phyloP scores from a whole-genome alignment of 495 filamentous ascomycete genomes.

The Penicillium angulare region DNA sequence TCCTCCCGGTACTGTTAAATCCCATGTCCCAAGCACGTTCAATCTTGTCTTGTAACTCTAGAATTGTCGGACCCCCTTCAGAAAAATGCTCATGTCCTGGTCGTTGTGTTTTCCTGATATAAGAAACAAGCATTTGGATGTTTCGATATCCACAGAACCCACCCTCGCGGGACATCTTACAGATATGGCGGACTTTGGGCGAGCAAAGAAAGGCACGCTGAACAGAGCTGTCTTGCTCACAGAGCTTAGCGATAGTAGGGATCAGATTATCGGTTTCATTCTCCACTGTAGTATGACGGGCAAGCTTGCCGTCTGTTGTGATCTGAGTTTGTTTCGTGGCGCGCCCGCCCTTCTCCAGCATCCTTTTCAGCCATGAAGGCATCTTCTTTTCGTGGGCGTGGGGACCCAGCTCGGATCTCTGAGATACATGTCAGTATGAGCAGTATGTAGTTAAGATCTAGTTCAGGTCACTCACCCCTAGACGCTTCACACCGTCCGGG shows the following conservation, averaged over 20 bases:
- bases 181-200: constrained; percentile 72
- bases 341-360: constrained; percentile 64
- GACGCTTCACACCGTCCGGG: constrained; percentile 25
- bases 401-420: constrained; percentile 69
- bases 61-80: constrained; percentile 68
- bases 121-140: constrained; percentile 90
- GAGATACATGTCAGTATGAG: constrained; percentile 25
- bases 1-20: constrained; percentile 68
- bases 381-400: constrained; percentile 86
- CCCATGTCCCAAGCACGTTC: constrained; percentile 88
- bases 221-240: constrained; percentile 62
- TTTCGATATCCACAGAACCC: constrained; percentile 98
- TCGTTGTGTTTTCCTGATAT: constrained; percentile 58
- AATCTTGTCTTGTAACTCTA: constrained; percentile 84
- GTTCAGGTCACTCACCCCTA: constrained; percentile 37
- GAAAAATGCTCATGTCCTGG: constrained; percentile 60
- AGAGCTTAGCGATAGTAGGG: constrained; percentile 67
- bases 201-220: constrained; percentile 78
- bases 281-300: constrained; percentile 45
- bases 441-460: background rate
- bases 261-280: constrained; percentile 71
- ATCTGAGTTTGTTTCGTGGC: constrained; percentile 56
- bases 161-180: constrained; percentile 76
- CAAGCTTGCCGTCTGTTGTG: constrained; percentile 46
- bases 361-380: constrained; percentile 72